A percentile compares a stretch with the other conserved stretches of the same genome.
Evolutionary conservation across 2,329 filamentous ascomycete species (phyloP).

Genomic region (Alternaria atra): DNA sequence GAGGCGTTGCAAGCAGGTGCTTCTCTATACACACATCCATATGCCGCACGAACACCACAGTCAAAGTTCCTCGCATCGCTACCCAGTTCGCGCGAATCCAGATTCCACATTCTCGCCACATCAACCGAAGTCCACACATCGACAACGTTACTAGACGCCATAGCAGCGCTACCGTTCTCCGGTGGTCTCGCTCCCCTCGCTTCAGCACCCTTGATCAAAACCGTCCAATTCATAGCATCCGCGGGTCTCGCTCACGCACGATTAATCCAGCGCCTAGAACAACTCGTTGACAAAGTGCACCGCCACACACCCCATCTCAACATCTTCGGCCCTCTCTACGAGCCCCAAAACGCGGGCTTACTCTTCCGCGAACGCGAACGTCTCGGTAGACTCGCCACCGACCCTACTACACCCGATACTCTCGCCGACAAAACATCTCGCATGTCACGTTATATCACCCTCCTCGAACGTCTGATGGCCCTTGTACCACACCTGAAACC

Average conservation of each 20-base stretch:
- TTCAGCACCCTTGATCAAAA: slow-evolving; percentile 32
- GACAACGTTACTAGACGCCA: slow-evolving; percentile 34
- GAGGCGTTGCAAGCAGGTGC: slow-evolving; percentile 30
- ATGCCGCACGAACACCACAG: slow-evolving; percentile 15
- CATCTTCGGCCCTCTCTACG: slow-evolving; percentile 42
- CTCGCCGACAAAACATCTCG: slow-evolving; percentile 39
- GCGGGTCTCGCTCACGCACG: slow-evolving; percentile 38
- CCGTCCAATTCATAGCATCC: slow-evolving; percentile 38
- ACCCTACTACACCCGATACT: slow-evolving; percentile 21
- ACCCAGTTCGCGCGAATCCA: slow-evolving; percentile 29
- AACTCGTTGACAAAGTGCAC: slow-evolving; percentile 46
- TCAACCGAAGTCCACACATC: slow-evolving; percentile 23
- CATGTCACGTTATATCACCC: slow-evolving; percentile 39
- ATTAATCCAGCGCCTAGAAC: slow-evolving; percentile 47
- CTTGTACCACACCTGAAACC: slow-evolving; percentile 34
- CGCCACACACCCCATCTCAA: slow-evolving; percentile 34
- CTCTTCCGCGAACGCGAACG: slow-evolving; percentile 42
- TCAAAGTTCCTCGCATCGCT: slow-evolving; percentile 33
- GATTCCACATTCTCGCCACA: slow-evolving; percentile 31
- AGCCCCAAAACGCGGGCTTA: slow-evolving; percentile 30
- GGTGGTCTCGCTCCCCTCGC: slow-evolving; percentile 41
- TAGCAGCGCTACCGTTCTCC: slow-evolving; percentile 40
- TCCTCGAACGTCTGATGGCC: slow-evolving; percentile 43
- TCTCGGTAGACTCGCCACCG: slow-evolving; percentile 34
- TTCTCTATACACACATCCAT: slow-evolving; percentile 23